A percentile compares a stretch with the other conserved stretches of the same genome.
Evolutionary conservation across 1,139 yeast genomes (phyloP).

Genomic region (Suhomyces anneliseae): DNA sequence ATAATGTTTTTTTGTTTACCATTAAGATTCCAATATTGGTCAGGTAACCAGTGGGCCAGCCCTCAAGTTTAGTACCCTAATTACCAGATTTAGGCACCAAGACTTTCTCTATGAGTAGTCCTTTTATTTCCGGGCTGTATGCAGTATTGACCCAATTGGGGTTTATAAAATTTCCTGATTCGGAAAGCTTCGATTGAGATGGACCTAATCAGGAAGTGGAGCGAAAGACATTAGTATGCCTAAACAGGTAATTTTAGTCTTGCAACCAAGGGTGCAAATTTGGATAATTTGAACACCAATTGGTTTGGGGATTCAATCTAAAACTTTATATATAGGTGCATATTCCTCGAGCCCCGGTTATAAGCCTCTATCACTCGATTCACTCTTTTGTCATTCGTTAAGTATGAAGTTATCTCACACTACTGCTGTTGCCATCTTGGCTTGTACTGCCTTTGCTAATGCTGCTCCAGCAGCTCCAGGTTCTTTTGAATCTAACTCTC

Average conservation of each 20-base stretch:
- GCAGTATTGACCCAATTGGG: constrained; percentile 3
- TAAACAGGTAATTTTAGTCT: constrained; percentile 3
- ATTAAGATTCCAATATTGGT: neutral
- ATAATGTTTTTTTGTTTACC: neutral
- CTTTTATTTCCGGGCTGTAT: neutral
- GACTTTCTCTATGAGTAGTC: constrained; percentile 1
- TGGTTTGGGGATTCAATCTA: neutral
- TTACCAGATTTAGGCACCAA: constrained; percentile 5
- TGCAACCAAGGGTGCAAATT: constrained; percentile 6
- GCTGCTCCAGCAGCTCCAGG: constrained; percentile 29
- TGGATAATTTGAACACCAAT: constrained; percentile 2
- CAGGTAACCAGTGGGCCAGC: constrained; percentile 1
- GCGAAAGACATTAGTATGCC: constrained; percentile 4
- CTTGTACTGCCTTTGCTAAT: constrained; percentile 24
- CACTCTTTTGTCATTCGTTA: constrained; percentile 10
- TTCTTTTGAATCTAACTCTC: constrained; percentile 9
- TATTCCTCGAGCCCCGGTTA: neutral
- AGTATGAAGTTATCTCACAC: constrained; percentile 30
- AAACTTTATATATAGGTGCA: neutral
- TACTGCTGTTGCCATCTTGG: constrained; percentile 30
- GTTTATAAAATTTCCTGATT: constrained; percentile 4
- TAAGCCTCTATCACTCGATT: neutral
- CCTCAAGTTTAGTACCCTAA: neutral
- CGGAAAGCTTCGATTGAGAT: neutral
- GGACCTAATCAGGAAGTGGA: constrained; percentile 1